These are phyloP conservation scores for Leucaena leucocephala DNA, from an alignment of 306 rosid species.

Conservation along the genomic window DNA sequence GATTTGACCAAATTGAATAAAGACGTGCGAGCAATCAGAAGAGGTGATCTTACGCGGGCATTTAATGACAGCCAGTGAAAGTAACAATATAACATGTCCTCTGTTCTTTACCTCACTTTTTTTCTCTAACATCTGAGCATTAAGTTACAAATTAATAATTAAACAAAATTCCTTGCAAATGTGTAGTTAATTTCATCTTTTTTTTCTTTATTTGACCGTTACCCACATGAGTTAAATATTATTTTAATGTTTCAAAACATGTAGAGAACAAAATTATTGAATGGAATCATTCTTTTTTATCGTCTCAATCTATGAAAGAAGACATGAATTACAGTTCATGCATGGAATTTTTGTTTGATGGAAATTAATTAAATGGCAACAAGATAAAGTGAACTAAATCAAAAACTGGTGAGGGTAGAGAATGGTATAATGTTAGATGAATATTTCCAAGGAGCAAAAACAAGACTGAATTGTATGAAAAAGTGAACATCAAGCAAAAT, in stretches of 20 bases:
- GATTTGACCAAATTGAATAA: slow-evolving; percentile 6
- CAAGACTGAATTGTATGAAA: neutral
- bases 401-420: neutral
- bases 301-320: neutral
- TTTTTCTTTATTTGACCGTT: no score
- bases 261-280: no score
- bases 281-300: neutral
- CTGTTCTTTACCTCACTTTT: no score
- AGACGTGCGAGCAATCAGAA: neutral
- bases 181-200: no score
- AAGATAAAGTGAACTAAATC: neutral
- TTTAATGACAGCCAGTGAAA: slow-evolving; percentile 14
- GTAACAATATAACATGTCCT: neutral
- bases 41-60: neutral
- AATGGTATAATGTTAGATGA: neutral
- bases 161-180: no score
- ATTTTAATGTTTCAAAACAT: no score
- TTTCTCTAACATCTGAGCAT: no score
- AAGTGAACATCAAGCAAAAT: neutral
- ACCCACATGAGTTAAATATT: no score
- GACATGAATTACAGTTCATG: neutral
- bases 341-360: neutral
- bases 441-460: neutral
- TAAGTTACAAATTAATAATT: no score
- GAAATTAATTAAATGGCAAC: neutral